Base-by-base conservation (phyloP, 106 monocot species). In the Platanthera guangdongensis region DNA sequence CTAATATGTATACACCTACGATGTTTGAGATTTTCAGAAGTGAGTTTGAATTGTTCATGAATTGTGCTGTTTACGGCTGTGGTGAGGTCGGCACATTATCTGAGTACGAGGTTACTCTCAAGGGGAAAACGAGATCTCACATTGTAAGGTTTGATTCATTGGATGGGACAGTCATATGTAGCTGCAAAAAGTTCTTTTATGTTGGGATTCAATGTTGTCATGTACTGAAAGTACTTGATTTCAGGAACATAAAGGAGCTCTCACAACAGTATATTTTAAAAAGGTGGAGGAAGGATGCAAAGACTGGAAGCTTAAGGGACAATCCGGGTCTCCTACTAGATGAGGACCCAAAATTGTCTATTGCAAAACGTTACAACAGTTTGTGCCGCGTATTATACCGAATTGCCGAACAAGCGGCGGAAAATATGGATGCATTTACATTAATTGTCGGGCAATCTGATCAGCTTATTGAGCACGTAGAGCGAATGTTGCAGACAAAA, bases 201-300 rank as follows among this genome's bases (percentile, higher is more conserved):
- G 54, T 72, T 22, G 92, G 92, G 32, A 81, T 92, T 30, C 81
- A 83, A 32, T 92, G 92, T 75, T 89, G 92, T 63, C 92, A 92
- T 88, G 76, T 87, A 49, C 51, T 92, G 25, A 92, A 89, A 75
- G 86, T 89, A 74, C 76, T 86, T 65, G 88, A 92, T 55, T 79
- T 81, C 14, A 84, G 82, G 81, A 84, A 83, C 71, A 82, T 92
- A 8, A 88, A 92, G 79, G 92, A 92, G 47, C 79, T 92, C 67
- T 82, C 86, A 63, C 80, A 68, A 32, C 84, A 84, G 16, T 91
- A 74, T 80, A 76, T 91, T 50, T 78, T 86, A 48, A 86, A 84
- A 59, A 83, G 91, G 32, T 91, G 91, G 91, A 88, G 84, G 76
- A 91, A 91, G 68, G 88, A 91, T 80, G 91, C 84, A 19, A 91